Conservation (phyloP, 2,329 filamentous ascomycete species). For the Thyridium curvatum region DNA sequence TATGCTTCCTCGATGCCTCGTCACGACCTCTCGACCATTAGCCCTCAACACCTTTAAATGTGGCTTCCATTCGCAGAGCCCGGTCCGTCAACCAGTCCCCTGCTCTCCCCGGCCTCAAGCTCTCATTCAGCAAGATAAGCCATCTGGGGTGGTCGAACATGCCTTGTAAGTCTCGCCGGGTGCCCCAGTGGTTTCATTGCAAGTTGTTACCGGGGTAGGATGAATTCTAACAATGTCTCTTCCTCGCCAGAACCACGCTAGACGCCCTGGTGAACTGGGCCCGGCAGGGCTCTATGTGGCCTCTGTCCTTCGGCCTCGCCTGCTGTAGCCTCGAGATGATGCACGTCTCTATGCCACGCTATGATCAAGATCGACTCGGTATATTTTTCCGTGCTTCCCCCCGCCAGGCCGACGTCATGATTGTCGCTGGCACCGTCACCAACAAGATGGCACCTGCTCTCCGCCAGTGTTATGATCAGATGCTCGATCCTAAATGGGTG, state of each 20-base stretch:
- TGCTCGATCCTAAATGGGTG: constrained; percentile 84
- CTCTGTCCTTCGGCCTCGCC: constrained; percentile 78
- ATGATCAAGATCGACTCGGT: constrained; percentile 79
- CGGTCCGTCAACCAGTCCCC: too few species aligned
- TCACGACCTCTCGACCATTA: too few species aligned
- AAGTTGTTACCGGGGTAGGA: too few species aligned
- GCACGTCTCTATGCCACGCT: constrained; percentile 77
- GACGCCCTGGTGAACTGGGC: constrained; percentile 78
- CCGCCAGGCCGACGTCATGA: constrained; percentile 84
- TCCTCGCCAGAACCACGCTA: constrained; percentile 61
- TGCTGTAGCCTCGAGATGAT: constrained; percentile 90
- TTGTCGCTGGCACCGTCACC: constrained; percentile 82
- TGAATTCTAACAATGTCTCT: too few species aligned
- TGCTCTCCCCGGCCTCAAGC: too few species aligned
- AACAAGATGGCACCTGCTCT: constrained; percentile 93
- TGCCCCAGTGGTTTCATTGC: too few species aligned
- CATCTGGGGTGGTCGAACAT: too few species aligned
- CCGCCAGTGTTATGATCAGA: constrained; percentile 86
- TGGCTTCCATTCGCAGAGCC: too few species aligned
- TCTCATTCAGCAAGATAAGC: too few species aligned
- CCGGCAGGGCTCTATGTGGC: constrained; percentile 76
- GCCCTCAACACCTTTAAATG: too few species aligned
- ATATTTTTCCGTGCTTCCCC: constrained; percentile 86
- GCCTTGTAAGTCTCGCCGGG: too few species aligned
- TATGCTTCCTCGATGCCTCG: too few species aligned